A percentile compares a stretch with the other conserved stretches of the same genome.
Evolutionary conservation across 352 stramenopile genomes (phyloP).

Genomic region (Phytopythium mirpurense): DNA sequence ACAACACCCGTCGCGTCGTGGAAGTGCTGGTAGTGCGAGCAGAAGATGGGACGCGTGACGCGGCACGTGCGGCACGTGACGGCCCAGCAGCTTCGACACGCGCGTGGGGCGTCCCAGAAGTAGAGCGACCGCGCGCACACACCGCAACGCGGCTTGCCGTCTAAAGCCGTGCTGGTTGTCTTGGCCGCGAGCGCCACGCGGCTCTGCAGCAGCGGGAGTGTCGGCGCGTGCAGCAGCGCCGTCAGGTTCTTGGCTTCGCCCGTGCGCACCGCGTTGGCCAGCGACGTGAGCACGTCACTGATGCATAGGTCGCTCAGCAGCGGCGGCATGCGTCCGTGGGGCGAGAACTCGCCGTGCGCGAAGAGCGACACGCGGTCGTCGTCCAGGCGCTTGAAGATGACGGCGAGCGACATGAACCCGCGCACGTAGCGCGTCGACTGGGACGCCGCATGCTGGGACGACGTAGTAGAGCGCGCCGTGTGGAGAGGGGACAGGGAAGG

Average conservation of each 20-base stretch:
- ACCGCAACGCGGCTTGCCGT: slow-evolving; percentile 31
- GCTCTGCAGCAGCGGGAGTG: slow-evolving; percentile 2
- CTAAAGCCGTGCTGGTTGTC: slow-evolving; percentile 4
- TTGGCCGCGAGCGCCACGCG: slow-evolving; percentile 4
- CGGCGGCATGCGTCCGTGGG: slow-evolving; percentile 44
- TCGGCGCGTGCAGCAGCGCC: slow-evolving; percentile 34
- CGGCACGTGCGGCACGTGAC: slow-evolving; percentile 59
- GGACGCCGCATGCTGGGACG: neutral
- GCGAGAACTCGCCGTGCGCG: slow-evolving; percentile 58
- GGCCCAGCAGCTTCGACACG: slow-evolving; percentile 62
- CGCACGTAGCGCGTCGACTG: slow-evolving; percentile 35
- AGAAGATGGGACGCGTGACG: slow-evolving; percentile 73
- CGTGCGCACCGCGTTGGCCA: slow-evolving; percentile 56
- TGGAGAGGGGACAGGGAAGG: neutral
- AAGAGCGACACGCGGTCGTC: slow-evolving; percentile 67
- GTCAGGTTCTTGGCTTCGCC: slow-evolving; percentile 77
- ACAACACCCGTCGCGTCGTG: slow-evolving; percentile 25
- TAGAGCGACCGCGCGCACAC: slow-evolving; percentile 54
- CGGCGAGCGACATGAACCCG: slow-evolving; percentile 54
- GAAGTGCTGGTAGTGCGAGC: slow-evolving; percentile 58
- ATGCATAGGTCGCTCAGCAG: slow-evolving; percentile 52
- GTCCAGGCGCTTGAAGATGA: slow-evolving; percentile 52
- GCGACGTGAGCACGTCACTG: slow-evolving; percentile 46
- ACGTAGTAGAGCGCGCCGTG: neutral
- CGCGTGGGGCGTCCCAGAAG: slow-evolving; percentile 57